Percentiles rank a stretch among this genome's conserved stretches.
These are phyloP conservation scores for Beauveria brongniartii DNA, from an alignment of 2,329 filamentous ascomycete species.

Conservation along the genomic window DNA sequence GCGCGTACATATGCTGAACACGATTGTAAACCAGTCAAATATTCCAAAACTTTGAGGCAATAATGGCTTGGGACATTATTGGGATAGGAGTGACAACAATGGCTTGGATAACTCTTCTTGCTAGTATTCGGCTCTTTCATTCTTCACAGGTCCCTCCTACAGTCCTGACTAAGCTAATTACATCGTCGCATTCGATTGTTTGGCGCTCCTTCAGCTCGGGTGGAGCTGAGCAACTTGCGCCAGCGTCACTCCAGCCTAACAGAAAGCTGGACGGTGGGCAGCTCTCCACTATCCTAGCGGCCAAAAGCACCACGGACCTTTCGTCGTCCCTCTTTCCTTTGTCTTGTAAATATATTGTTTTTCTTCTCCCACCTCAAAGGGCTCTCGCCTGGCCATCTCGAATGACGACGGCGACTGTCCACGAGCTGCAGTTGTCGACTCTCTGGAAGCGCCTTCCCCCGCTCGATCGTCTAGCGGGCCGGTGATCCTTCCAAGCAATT, in stretches of 20 bases:
- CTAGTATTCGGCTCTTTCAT: no score
- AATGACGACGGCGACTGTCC: neutral
- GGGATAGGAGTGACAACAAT: no score
- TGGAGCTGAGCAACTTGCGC: neutral
- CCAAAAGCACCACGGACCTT: neutral
- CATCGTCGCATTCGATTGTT: neutral
- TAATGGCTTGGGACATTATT: neutral
- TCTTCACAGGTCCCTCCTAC: no score
- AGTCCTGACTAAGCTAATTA: neutral
- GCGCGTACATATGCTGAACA: neutral
- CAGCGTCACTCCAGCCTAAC: neutral
- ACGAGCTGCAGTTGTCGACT: neutral
- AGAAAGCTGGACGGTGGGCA: neutral
- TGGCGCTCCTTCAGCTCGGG: neutral
- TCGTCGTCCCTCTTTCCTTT: neutral
- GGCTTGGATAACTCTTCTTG: no score
- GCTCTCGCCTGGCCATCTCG: slow-evolving; percentile 1
- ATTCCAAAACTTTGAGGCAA: neutral
- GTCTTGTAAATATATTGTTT: neutral
- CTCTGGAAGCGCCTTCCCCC: neutral
- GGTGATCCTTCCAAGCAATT: neutral
- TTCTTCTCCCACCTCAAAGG: neutral
- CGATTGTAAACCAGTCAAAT: no score
- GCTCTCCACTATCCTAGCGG: slow-evolving; percentile 5
- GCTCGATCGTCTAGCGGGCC: neutral